Percentiles rank a stretch among this genome's conserved stretches.
These are phyloP conservation scores for Neonectria coccinea DNA, from an alignment of 2,329 filamentous ascomycete species.

Conservation along the genomic window DNA sequence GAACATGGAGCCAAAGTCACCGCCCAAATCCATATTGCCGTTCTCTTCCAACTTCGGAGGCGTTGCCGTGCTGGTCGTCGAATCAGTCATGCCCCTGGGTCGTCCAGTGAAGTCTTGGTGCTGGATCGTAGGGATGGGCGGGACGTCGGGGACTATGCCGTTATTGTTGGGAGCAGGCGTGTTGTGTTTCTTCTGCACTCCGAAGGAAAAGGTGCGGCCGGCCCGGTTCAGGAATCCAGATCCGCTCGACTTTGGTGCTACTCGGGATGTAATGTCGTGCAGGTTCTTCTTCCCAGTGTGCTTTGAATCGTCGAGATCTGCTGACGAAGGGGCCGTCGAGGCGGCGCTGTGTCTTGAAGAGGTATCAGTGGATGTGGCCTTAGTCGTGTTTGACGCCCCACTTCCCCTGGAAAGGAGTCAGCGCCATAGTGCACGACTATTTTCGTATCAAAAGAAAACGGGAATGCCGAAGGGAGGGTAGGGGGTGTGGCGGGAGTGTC, in stretches of 20 bases:
- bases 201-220: constrained; percentile 71
- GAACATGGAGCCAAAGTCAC: constrained; percentile 69
- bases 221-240: constrained; percentile 67
- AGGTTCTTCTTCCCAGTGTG: constrained; percentile 54
- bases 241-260: constrained; percentile 61
- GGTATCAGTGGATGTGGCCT: constrained; percentile 69
- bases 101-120: constrained; percentile 50
- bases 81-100: constrained; percentile 65
- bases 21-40: constrained; percentile 64
- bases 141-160: constrained; percentile 50
- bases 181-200: constrained; percentile 63
- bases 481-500: constrained; percentile 33
- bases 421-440: constrained; percentile 47
- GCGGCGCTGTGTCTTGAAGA: constrained; percentile 72
- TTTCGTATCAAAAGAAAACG: constrained; percentile 39
- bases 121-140: constrained; percentile 53
- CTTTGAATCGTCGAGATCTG: constrained; percentile 54
- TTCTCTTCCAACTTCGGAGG: constrained; percentile 61
- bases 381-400: constrained; percentile 71
- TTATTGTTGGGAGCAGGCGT: constrained; percentile 47
- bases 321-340: constrained; percentile 71
- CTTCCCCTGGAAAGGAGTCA: constrained; percentile 64
- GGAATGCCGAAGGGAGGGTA: constrained; percentile 37
- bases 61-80: constrained; percentile 66
- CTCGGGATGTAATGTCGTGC: constrained; percentile 52